Percentiles rank a stretch among this genome's conserved stretches.
These are phyloP conservation scores for Chromosphaera perkinsii DNA, from an alignment of 208 protist species.

Conservation along the genomic window DNA sequence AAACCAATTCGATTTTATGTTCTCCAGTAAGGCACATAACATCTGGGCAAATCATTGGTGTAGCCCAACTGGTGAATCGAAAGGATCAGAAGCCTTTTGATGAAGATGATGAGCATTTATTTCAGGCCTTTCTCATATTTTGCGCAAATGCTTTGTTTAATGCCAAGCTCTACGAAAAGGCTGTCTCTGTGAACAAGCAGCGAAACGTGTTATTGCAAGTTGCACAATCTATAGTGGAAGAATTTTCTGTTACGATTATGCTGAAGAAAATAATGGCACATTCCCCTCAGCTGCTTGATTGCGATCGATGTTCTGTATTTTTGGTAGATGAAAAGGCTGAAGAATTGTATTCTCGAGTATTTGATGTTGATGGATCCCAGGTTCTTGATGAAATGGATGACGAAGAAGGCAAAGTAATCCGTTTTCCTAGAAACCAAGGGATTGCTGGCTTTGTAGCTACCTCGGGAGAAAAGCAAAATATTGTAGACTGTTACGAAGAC, in stretches of 20 bases:
- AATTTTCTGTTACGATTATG: neutral
- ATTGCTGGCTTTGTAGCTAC: too few species aligned
- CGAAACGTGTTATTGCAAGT: too few species aligned
- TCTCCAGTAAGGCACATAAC: conserved; percentile 36
- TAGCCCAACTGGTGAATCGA: conserved; percentile 50
- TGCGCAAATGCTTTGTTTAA: conserved; percentile 6
- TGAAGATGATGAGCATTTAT: conserved; percentile 6
- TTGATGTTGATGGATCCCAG: neutral
- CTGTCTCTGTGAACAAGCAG: too few species aligned
- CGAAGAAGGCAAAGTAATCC: too few species aligned
- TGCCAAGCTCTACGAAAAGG: conserved; percentile 21
- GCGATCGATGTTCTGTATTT: neutral
- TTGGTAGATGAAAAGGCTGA: neutral
- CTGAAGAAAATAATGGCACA: conserved; percentile 17
- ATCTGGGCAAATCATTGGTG: conserved; percentile 45
- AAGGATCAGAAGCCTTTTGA: conserved; percentile 25
- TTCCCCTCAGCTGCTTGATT: too few species aligned
- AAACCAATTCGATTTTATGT: conserved; percentile 45
- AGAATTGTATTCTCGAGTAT: neutral
- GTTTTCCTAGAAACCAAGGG: too few species aligned
- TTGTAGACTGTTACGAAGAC: neutral
- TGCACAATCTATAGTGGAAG: too few species aligned
- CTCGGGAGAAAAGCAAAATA: neutral
- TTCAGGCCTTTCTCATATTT: conserved; percentile 19
- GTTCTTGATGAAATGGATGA: too few species aligned